Evolutionary conservation across 495 filamentous ascomycete species (phyloP).

Genomic region (Xylaria flabelliformis): DNA sequence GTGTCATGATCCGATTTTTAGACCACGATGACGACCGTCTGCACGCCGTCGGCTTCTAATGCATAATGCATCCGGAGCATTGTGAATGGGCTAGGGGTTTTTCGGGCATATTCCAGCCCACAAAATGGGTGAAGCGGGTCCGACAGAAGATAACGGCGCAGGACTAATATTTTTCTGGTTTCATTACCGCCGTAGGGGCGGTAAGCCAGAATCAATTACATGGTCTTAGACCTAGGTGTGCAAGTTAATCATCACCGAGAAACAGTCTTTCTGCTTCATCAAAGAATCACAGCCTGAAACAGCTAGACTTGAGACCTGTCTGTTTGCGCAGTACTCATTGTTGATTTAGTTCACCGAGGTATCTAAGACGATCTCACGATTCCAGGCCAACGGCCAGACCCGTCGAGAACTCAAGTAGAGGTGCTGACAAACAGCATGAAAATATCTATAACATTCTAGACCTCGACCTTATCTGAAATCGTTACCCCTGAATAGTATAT

Average conservation of each 20-base stretch:
- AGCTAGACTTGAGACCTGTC: neutral
- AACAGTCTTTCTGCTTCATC: neutral
- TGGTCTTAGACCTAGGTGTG: neutral
- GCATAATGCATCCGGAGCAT: neutral
- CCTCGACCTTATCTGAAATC: neutral
- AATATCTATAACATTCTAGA: neutral
- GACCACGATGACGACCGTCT: neutral
- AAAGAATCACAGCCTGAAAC: neutral
- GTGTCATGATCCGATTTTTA: neutral
- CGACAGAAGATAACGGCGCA: slow-evolving; percentile 13
- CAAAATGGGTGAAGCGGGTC: slow-evolving; percentile 32
- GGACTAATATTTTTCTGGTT: slow-evolving; percentile 24
- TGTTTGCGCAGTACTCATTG: neutral
- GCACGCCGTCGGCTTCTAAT: neutral
- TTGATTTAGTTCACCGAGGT: neutral
- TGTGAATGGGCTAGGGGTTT: neutral
- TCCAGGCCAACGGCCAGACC: neutral
- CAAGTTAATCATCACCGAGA: neutral
- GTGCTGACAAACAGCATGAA: neutral
- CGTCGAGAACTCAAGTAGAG: neutral
- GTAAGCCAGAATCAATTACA: neutral
- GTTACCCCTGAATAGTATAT: neutral
- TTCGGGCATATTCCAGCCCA: neutral
- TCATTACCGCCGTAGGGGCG: neutral
- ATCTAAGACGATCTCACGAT: neutral